Conservation (phyloP, 75 land plant genomes). For the Selaginella moellendorffii region DNA sequence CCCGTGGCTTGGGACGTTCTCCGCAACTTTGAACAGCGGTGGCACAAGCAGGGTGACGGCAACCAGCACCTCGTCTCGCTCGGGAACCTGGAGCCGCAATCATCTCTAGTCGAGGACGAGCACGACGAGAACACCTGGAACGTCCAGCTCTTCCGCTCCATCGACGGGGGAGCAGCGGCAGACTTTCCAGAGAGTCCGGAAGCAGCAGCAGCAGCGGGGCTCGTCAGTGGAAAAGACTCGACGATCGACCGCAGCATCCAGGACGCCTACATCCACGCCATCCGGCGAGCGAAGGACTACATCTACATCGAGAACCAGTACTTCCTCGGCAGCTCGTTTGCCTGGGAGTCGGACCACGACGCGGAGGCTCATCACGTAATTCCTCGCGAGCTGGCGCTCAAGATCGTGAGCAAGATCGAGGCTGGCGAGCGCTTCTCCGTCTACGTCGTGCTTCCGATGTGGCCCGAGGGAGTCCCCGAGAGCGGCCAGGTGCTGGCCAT, state of each 20-base stretch:
- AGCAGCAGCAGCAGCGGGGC: constrained; percentile 19
- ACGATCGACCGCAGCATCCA: constrained; percentile 37
- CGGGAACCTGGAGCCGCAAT: background rate
- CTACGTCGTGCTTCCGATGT: constrained; percentile 37
- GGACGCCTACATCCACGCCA: constrained; percentile 33
- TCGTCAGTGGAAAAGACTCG: constrained; percentile 20
- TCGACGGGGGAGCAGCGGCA: constrained; percentile 31
- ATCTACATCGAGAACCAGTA: constrained; percentile 55
- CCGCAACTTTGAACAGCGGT: constrained; percentile 37
- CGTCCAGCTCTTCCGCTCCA: constrained; percentile 42
- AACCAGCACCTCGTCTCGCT: background rate
- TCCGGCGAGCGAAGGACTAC: constrained; percentile 34
- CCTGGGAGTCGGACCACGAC: constrained; percentile 28
- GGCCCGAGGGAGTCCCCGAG: constrained; percentile 40
- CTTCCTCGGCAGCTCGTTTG: constrained; percentile 34
- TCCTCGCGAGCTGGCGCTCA: constrained; percentile 38
- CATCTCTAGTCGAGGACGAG: constrained; percentile 3
- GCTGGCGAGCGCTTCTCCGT: constrained; percentile 31
- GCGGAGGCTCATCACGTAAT: constrained; percentile 25
- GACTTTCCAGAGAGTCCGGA: constrained; percentile 27
- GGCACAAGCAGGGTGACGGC: constrained; percentile 13
- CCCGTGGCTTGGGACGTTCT: constrained; percentile 40
- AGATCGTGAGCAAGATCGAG: constrained; percentile 37
- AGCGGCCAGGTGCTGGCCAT: constrained; percentile 27
- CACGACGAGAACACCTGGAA: constrained; percentile 27